Evolutionary conservation across 345 rosid genomes (phyloP).

Genomic region (Acer saccharum): DNA sequence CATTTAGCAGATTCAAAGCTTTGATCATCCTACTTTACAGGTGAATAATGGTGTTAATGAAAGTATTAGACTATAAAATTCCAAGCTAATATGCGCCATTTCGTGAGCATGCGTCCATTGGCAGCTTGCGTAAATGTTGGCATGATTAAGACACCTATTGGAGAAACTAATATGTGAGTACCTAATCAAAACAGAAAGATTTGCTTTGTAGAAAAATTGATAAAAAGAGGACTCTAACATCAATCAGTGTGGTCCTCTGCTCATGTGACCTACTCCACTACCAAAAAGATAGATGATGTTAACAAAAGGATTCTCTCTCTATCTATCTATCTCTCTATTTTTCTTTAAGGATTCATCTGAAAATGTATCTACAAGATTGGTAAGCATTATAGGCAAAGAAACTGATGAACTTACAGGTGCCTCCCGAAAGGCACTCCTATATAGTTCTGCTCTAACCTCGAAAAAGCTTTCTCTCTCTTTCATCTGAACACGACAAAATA

Average conservation of each 20-base stretch:
- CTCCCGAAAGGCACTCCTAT: not conserved
- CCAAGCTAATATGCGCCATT: not conserved
- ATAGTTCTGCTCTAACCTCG: too few relatives aligned
- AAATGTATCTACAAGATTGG: not conserved
- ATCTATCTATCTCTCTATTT: too few relatives aligned
- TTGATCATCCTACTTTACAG: not conserved
- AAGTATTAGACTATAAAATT: not conserved
- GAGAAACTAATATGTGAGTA: not conserved
- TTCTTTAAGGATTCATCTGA: not conserved
- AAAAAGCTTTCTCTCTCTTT: not conserved
- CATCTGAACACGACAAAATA: not conserved
- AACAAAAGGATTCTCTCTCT: not conserved
- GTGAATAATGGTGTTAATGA: not conserved
- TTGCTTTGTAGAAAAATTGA: not conserved
- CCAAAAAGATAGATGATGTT: not conserved
- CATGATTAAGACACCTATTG: not conserved
- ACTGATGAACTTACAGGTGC: not conserved
- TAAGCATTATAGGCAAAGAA: not conserved
- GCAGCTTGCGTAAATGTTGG: not conserved
- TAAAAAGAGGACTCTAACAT: not conserved
- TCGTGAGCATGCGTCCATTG: not conserved
- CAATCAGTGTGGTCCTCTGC: not conserved
- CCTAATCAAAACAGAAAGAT: conserved; percentile 9
- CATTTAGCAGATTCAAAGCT: not conserved
- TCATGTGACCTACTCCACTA: not conserved